A percentile compares a stretch with the other conserved stretches of the same genome.
These are phyloP conservation scores for Lachancea lanzarotensis DNA, from an alignment of 805 yeast species.

Conservation along the genomic window DNA sequence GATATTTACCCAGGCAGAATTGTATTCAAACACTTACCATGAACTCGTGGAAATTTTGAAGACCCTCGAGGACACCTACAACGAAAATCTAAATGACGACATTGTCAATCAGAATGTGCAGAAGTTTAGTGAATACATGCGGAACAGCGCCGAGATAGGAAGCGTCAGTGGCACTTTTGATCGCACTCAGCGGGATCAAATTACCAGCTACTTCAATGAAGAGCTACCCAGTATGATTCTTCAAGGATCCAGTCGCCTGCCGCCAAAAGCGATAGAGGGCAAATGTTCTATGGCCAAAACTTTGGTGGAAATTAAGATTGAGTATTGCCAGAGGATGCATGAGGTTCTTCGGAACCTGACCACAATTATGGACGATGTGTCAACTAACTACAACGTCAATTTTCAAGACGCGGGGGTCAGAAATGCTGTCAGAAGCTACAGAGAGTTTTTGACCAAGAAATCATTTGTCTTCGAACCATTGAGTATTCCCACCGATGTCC, in stretches of 20 bases:
- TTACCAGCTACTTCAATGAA: constrained; percentile 19
- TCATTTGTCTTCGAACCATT: constrained; percentile 4
- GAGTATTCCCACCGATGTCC: constrained; percentile 13
- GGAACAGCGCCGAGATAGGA: constrained; percentile 17
- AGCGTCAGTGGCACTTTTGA: constrained; percentile 20
- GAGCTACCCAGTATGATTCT: constrained; percentile 25
- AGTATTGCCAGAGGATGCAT: constrained; percentile 15
- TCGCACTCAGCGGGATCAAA: constrained; percentile 20
- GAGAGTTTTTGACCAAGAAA: constrained; percentile 19
- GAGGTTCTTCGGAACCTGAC: constrained; percentile 35
- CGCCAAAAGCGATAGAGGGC: constrained; percentile 22
- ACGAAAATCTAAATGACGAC: constrained; percentile 78
- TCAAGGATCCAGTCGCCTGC: constrained; percentile 17
- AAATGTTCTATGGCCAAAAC: constrained; percentile 24
- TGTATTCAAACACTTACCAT: constrained; percentile 18
- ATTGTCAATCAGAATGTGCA: constrained; percentile 73
- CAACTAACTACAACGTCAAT: constrained; percentile 60
- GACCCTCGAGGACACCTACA: constrained; percentile 51
- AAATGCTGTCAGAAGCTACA: constrained; percentile 44
- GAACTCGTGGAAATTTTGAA: constrained; percentile 36
- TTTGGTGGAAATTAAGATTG: constrained; percentile 20
- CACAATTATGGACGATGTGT: constrained; percentile 38
- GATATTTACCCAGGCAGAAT: constrained; percentile 15
- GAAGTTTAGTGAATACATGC: constrained; percentile 38
- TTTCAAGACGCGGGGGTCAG: constrained; percentile 72